Percentiles rank a stretch among this genome's conserved stretches.
These are phyloP conservation scores for Colletotrichum echinochloae DNA, from an alignment of 2,329 filamentous ascomycete genomes.

Conservation along the genomic window DNA sequence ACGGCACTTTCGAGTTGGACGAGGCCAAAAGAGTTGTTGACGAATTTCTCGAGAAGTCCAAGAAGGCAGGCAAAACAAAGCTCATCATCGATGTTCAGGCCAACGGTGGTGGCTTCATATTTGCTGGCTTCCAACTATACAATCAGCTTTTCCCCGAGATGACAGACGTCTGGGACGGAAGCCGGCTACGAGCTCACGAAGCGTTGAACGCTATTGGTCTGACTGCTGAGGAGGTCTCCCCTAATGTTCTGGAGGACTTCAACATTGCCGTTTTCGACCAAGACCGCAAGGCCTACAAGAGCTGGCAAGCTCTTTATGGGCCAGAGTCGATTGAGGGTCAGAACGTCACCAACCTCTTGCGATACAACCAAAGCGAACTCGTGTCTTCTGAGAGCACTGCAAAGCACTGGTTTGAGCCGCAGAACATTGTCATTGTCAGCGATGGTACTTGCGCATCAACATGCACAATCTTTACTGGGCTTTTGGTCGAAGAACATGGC, in stretches of 20 bases:
- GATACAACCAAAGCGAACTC: conserved; percentile 14
- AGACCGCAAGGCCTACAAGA: conserved; percentile 50
- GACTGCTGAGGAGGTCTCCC: conserved; percentile 2
- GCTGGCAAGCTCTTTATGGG: conserved; percentile 17
- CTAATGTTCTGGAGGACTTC: conserved; percentile 10
- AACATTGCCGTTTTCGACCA: conserved; percentile 42
- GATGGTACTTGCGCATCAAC: conserved; percentile 71
- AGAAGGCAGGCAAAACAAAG: conserved; percentile 63
- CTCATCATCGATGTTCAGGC: conserved; percentile 73
- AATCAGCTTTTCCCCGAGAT: conserved; percentile 51
- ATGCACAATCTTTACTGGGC: conserved; percentile 68
- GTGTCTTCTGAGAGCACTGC: neutral
- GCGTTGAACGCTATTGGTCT: conserved; percentile 37
- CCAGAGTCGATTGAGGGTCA: conserved; percentile 20
- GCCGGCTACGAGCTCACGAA: conserved; percentile 40
- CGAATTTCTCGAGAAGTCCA: conserved; percentile 59
- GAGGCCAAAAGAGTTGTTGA: conserved; percentile 45
- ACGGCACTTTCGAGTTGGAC: conserved; percentile 29
- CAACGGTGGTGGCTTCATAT: conserved; percentile 69
- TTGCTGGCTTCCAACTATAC: conserved; percentile 62
- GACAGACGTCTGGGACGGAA: conserved; percentile 36
- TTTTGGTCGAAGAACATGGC: conserved; percentile 63
- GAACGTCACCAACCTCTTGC: conserved; percentile 34
- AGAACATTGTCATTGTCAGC: conserved; percentile 58
- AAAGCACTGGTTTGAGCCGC: conserved; percentile 48